Evolutionary conservation across 148 eudicot species (phyloP), one percentile per base, ranked within the genome.

Genomic region (Vaccinium corymbosum): DNA sequence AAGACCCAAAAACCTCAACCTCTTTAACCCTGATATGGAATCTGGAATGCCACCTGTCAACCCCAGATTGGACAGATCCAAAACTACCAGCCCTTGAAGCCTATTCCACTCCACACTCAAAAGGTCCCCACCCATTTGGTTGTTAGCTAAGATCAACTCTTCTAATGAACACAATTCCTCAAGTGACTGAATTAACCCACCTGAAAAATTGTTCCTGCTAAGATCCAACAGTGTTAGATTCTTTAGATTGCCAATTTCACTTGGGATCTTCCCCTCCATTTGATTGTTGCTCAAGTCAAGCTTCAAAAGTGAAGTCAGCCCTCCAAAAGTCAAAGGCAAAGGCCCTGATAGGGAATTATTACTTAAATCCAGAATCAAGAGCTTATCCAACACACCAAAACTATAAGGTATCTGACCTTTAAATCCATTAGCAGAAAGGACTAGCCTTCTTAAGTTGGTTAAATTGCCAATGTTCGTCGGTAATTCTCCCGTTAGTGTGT

Each of bases 281-380:
- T 83, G 82, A 79, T 97, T 97, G 88, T 88, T 80, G 86, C 98
- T 94, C 74, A 95, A 86, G 87, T 97, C 99, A 73, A 97, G 98
- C 90, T 97, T 97, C 14, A 97, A 50, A 13, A 97, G 85, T 62
- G 95, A 93, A 72, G 68, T 83, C 83, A 97, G 84, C 71, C 86
- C 90, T 84, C 94, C 96, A 62, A 92, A 68, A 82, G 87, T 90
- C 49, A 22, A 15, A 27, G 98, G 95, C 52, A 97, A 53, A 15
- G 72, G 27, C 72, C 99, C 98, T 29, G 95, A 92, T 71, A 97
- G 84, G 42, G 87, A 84, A 80, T 97, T 97, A 50, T 97, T 88
- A 76, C 99, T 94, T 48, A 93, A 61, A 73, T 97, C 99, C 38
- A 97, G 83, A 81, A 97, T 97, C 82, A 97, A 80, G 27, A 97